Evolutionary conservation across 2,329 filamentous ascomycete species (phyloP).

Genomic region (Pseudocercospora eumusae): DNA sequence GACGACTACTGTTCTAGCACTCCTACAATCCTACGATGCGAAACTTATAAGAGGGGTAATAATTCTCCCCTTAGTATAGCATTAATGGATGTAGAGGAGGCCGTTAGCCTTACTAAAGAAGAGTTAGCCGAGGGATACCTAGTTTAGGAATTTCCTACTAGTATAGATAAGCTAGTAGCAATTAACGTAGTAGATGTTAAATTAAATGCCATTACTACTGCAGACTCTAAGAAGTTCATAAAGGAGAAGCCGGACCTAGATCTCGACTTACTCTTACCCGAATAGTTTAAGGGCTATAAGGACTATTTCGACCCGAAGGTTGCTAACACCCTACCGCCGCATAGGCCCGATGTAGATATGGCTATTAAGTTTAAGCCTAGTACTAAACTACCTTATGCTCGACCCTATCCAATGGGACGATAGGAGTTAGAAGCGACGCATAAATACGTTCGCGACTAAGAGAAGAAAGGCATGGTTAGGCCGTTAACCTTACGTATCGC

Average conservation of each 20-base stretch:
- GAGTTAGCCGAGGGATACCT: background rate
- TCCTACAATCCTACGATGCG: background rate
- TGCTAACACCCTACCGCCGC: background rate
- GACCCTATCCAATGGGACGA: background rate
- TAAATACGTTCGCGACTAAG: too few relatives aligned
- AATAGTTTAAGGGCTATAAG: background rate
- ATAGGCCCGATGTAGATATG: background rate
- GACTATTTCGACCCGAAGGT: background rate
- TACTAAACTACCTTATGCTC: background rate
- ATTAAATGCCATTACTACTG: background rate
- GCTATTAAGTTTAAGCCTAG: background rate
- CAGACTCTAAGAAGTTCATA: background rate
- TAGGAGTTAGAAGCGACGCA: background rate
- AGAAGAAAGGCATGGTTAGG: too few relatives aligned
- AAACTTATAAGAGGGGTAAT: background rate
- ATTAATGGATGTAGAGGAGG: background rate
- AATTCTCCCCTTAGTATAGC: background rate
- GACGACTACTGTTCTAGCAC: background rate
- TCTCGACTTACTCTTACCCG: background rate
- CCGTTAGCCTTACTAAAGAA: background rate
- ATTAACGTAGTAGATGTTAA: background rate
- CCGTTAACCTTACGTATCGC: too few relatives aligned
- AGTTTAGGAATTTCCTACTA: background rate
- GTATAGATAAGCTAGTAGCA: background rate
- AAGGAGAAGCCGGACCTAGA: background rate